These are phyloP conservation scores for Geopyxis carbonaria DNA, from an alignment of 495 filamentous ascomycete species.

Conservation along the genomic window DNA sequence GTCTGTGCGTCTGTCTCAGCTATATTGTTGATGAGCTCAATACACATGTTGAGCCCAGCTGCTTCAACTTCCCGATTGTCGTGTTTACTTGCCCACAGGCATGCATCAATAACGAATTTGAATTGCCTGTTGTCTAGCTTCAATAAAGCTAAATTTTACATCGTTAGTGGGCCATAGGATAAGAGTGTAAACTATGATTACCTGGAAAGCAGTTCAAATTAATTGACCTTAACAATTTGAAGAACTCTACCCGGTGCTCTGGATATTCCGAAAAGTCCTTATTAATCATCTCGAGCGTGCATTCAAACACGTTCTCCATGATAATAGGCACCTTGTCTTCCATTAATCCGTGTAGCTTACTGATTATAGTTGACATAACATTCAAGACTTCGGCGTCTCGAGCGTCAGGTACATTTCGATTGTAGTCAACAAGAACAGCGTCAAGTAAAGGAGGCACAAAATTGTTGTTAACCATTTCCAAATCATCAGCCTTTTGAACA, in stretches of 20 bases:
- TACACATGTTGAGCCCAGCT: constrained; percentile 96
- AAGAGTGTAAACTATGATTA: constrained; percentile 10
- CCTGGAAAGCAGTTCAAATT: constrained; percentile 87
- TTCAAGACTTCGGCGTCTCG: constrained; percentile 92
- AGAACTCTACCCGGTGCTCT: constrained; percentile 95
- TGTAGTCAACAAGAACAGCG: constrained; percentile 87
- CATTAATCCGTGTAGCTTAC: constrained; percentile 87
- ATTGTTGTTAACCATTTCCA: constrained; percentile 77
- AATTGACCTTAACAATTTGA: constrained; percentile 86
- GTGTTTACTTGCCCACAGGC: constrained; percentile 99
- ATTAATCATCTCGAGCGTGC: constrained; percentile 98
- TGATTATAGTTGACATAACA: constrained; percentile 94
- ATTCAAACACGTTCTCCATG: constrained; percentile 98
- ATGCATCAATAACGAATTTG: constrained; percentile 98
- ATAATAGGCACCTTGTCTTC: constrained; percentile 93
- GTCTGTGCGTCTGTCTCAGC: constrained; percentile 75
- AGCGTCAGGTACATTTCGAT: constrained; percentile 87
- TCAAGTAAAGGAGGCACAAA: constrained; percentile 96
- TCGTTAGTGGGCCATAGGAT: constrained; percentile 3
- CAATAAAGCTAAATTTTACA: constrained; percentile 45
- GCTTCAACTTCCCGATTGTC: constrained; percentile 96
- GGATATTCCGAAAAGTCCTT: constrained; percentile 99
- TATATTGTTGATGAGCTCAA: constrained; percentile 95
- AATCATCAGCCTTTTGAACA: constrained; percentile 91
- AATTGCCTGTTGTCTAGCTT: constrained; percentile 90